Evolutionary conservation across 2,329 filamentous ascomycete genomes (phyloP).

Genomic region (Cercospora sesami): DNA sequence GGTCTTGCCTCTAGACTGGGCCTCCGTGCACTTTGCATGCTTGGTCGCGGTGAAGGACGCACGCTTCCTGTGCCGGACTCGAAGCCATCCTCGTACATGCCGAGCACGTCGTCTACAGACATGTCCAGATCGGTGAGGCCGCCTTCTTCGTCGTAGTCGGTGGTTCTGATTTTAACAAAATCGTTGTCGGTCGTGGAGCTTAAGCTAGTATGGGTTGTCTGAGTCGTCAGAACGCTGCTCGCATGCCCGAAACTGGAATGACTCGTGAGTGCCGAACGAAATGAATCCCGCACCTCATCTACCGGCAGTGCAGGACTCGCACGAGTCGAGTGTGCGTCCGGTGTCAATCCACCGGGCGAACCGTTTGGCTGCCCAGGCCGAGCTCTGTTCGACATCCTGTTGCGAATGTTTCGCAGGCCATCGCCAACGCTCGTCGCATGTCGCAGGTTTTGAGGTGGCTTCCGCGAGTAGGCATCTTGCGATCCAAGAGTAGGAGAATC

Average conservation of each 20-base stretch:
- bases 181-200: slow-evolving; percentile 66
- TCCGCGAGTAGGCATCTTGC: not conserved
- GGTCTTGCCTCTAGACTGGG: slow-evolving; percentile 21
- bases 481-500: slow-evolving; percentile 10
- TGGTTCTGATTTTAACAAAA: slow-evolving; percentile 57
- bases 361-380: slow-evolving; percentile 10
- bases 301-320: slow-evolving; percentile 16
- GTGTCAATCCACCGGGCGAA: slow-evolving; percentile 17
- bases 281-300: slow-evolving; percentile 55
- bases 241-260: slow-evolving; percentile 58
- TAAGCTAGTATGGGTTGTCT: slow-evolving; percentile 82
- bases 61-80: slow-evolving; percentile 34
- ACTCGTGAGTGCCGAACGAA: slow-evolving; percentile 61
- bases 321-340: slow-evolving; percentile 15
- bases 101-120: slow-evolving; percentile 62
- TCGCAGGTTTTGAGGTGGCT: slow-evolving; percentile 24
- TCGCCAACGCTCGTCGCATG: slow-evolving; percentile 28
- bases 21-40: slow-evolving; percentile 20
- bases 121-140: slow-evolving; percentile 46
- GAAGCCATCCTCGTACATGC: slow-evolving; percentile 61
- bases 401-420: slow-evolving; percentile 31
- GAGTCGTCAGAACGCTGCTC: slow-evolving; percentile 66
- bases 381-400: slow-evolving; percentile 20
- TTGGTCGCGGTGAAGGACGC: slow-evolving; percentile 26
- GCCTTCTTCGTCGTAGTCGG: slow-evolving; percentile 43